phyloP scores from a whole-genome alignment of 306 rosid species.

The Lathyrus sativus region DNA sequence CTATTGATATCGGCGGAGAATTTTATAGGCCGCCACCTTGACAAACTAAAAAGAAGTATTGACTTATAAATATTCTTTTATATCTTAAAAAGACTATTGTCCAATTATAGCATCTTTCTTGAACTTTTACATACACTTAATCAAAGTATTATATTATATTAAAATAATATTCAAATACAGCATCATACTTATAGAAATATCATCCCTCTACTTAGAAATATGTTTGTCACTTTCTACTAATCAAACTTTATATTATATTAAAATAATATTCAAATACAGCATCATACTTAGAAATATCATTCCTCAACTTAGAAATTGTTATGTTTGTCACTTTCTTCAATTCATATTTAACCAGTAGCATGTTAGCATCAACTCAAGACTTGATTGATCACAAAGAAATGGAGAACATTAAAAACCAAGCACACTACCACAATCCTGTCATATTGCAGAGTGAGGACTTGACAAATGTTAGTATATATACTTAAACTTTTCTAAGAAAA shows the following conservation, averaged over 20 bases:
- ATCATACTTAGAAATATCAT: background rate
- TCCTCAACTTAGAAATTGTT: background rate
- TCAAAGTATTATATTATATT: too few relatives aligned
- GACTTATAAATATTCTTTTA: background rate
- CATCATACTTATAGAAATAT: too few relatives aligned
- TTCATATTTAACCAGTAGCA: background rate
- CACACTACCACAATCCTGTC: constrained; percentile 14
- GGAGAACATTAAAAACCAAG: constrained; percentile 35
- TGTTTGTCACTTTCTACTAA: too few relatives aligned
- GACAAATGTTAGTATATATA: constrained; percentile 24
- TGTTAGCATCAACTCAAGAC: background rate
- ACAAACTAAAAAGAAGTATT: background rate
- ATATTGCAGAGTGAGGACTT: constrained; percentile 54
- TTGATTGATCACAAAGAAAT: constrained; percentile 37
- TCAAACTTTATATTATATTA: rapidly evolving
- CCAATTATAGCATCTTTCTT: background rate
- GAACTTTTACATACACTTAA: background rate
- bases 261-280: background rate
- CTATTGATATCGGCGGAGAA: too few relatives aligned
- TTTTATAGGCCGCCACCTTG: constrained; percentile 3
- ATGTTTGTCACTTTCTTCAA: background rate
- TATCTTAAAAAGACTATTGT: too few relatives aligned
- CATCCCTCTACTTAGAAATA: too few relatives aligned
- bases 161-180: too few relatives aligned
- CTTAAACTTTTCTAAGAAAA: background rate